Percentiles rank a stretch among this genome's conserved stretches.
Conservation (phyloP, 768 basidiomycete species). For the Dacryopinax primogenitus region DNA sequence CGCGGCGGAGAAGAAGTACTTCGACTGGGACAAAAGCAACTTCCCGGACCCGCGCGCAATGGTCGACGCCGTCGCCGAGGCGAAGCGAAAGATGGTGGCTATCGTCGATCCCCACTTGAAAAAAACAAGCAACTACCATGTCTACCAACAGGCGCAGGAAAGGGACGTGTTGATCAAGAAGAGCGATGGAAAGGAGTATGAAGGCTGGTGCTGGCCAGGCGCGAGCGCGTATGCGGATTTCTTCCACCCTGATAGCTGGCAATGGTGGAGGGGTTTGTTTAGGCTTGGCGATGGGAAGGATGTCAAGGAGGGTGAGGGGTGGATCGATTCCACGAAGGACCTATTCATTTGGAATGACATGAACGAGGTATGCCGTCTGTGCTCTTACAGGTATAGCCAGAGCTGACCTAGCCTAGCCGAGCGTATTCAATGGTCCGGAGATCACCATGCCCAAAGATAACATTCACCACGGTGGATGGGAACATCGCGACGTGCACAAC, state of each 20-base stretch:
- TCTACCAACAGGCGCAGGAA: slow-evolving; percentile 73
- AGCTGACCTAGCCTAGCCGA: slow-evolving; percentile 43
- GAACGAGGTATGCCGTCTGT: slow-evolving; percentile 62
- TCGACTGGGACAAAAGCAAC: slow-evolving; percentile 84
- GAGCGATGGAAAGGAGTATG: slow-evolving; percentile 70
- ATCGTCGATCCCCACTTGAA: slow-evolving; percentile 97
- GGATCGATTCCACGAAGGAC: slow-evolving; percentile 67
- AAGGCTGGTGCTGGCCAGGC: slow-evolving; percentile 99
- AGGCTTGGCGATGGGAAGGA: slow-evolving; percentile 36
- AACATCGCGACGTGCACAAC: slow-evolving; percentile 94
- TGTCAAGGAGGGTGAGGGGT: slow-evolving; percentile 37
- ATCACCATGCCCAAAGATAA: slow-evolving; percentile 68
- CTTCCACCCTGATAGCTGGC: slow-evolving; percentile 82
- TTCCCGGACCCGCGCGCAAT: slow-evolving; percentile 94
- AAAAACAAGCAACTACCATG: slow-evolving; percentile 62
- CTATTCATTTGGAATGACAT: slow-evolving; percentile 99
- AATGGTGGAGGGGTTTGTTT: slow-evolving; percentile 83
- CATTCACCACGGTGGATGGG: slow-evolving; percentile 89
- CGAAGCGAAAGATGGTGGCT: slow-evolving; percentile 91
- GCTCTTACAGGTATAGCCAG: neutral
- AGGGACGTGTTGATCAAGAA: slow-evolving; percentile 72
- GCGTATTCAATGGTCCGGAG: slow-evolving; percentile 98
- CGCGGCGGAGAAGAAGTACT: slow-evolving; percentile 85
- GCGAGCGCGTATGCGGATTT: slow-evolving; percentile 95
- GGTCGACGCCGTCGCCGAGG: slow-evolving; percentile 74